Evolutionary conservation across 768 basidiomycete genomes (phyloP), one percentile per base, ranked within the genome.

Genomic region (Leccinum disarticulatum): DNA sequence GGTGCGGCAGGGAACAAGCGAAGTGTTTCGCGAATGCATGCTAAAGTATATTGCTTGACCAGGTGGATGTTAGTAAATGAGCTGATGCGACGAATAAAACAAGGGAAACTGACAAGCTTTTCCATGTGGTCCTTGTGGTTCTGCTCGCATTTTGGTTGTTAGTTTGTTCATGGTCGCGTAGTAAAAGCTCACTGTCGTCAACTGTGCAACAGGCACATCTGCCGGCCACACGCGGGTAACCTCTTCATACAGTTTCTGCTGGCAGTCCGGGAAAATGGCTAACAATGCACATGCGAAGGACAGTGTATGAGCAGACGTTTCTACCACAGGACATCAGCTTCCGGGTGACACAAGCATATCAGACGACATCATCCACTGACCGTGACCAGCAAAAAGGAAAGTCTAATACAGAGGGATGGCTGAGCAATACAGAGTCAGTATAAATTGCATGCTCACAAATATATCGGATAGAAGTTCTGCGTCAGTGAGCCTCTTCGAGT

Each of bases 341-440:
- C 27, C 56, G 13, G 53, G 17, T 11, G n/a, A n/a, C n/a, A n/a
- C 2, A 31, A 10, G 22, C 2, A 31, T 13, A 2, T 7, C 30
- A 49, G 17, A 46, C 31, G 8, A 17, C 19, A 17, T 33, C 4
- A 13, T 54, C 33, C 14, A 49, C 71, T 7, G 55, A 79, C 81
- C 81, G 65, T 81, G 80, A 11, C 81, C 82, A 17, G 81, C 80
- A 28, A 83, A 64, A 31, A 81, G 72, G 63, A 82, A 82, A 3
- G 68, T 64, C 82, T 83, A 35, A 8, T 15, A 25, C n/a, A 31
- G 17, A 50, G 51, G 36, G 6, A 19, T 55, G 8, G 27, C 1
- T 43, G n/a, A 54, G 51, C 19, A 17, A 3, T 2, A 30, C 6
- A n/a, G 31, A 19, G 31, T 27, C 19, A 5, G 30, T 43, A 11